Percentiles rank a stretch among this genome's conserved stretches.
Conservation (phyloP, 805 yeast species). For the Ogataea pilisensis region DNA sequence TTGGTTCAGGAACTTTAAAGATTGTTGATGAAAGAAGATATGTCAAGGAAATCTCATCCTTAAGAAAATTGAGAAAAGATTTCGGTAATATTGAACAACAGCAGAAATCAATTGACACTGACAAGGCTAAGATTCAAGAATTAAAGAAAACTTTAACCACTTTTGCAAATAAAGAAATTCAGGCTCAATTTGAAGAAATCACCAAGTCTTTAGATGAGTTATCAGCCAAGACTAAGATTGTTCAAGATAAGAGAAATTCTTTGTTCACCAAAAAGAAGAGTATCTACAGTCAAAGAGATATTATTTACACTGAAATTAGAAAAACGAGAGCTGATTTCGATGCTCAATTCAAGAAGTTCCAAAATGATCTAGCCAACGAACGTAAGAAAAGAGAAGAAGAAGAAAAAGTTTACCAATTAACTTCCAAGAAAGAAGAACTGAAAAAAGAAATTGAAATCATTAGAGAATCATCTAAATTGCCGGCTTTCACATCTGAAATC, state of each 20-base stretch:
- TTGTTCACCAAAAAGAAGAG: constrained; percentile 64
- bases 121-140: constrained; percentile 69
- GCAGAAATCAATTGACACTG: constrained; percentile 76
- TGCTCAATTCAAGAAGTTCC: constrained; percentile 68
- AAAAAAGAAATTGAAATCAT: constrained; percentile 62
- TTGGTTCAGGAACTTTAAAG: constrained; percentile 74
- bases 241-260: constrained; percentile 61
- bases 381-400: constrained; percentile 64
- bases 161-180: constrained; percentile 61
- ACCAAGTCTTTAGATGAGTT: constrained; percentile 69
- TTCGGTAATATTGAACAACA: constrained; percentile 67
- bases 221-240: constrained; percentile 52
- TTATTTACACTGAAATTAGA: constrained; percentile 60
- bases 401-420: constrained; percentile 50
- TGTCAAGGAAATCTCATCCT: constrained; percentile 78
- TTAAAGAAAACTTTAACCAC: constrained; percentile 61
- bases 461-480: constrained; percentile 64
- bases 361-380: constrained; percentile 64
- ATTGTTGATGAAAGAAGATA: constrained; percentile 87
- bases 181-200: constrained; percentile 61
- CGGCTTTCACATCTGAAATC: constrained; percentile 83
- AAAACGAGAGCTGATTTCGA: constrained; percentile 71
- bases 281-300: constrained; percentile 64
- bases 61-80: constrained; percentile 78
- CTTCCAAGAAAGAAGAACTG: constrained; percentile 46